Evolutionary conservation across 2,329 filamentous ascomycete genomes (phyloP).

Genomic region (Pestalotiopsis sp.): DNA sequence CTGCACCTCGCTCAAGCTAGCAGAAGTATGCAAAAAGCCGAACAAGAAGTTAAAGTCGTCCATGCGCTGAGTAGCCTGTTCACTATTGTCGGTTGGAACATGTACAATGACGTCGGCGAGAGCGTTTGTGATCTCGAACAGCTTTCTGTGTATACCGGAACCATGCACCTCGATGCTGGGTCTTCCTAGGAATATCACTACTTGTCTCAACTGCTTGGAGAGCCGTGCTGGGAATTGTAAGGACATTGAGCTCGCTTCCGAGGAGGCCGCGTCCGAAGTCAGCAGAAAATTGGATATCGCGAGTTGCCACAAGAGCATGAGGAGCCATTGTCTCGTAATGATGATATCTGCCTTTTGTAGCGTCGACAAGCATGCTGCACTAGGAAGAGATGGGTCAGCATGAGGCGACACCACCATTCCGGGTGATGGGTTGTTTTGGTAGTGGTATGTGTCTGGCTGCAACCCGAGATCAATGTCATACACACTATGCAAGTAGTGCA

Average conservation of each 20-base stretch:
- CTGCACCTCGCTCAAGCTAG: conserved; percentile 1
- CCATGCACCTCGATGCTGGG: conserved; percentile 1
- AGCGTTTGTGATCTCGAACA: conserved; percentile 5
- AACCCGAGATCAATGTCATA: background rate
- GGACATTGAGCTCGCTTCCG: background rate
- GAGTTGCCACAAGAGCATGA: conserved; percentile 8
- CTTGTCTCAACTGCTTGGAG: background rate
- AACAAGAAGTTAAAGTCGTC: conserved; percentile 8
- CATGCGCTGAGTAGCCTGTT: background rate
- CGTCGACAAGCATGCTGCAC: background rate
- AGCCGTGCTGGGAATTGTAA: conserved; percentile 1
- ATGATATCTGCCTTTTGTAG: conserved; percentile 6
- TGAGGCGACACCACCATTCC: background rate
- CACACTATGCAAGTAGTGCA: conserved; percentile 3
- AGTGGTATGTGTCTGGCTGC: background rate
- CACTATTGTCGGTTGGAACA: background rate
- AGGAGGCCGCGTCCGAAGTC: background rate
- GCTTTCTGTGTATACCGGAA: background rate
- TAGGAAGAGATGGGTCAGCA: background rate
- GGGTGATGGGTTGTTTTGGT: no score
- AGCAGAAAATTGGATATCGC: conserved; percentile 1
- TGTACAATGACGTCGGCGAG: conserved; percentile 5
- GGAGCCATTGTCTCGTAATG: conserved; percentile 6
- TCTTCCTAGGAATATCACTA: background rate
- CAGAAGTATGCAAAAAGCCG: background rate